Evolutionary conservation across 2,329 filamentous ascomycete species (phyloP).

Genomic region (Botrytis fragariae): DNA sequence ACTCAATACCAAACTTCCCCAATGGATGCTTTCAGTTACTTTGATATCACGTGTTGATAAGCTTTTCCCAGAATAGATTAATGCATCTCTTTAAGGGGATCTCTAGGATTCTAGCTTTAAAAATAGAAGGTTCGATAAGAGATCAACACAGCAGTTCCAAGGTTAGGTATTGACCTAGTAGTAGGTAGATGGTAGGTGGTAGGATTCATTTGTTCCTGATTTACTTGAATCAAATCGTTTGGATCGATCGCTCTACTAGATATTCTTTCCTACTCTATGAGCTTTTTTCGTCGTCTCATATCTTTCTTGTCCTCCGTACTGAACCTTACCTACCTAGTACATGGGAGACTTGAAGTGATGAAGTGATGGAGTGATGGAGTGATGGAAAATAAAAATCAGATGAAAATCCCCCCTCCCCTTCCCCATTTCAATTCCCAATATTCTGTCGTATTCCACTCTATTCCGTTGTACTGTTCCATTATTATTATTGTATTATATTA

Average conservation of each 20-base stretch:
- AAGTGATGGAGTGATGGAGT: too few species aligned
- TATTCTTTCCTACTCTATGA: not conserved
- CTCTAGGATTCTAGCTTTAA: not conserved
- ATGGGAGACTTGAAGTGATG: not conserved
- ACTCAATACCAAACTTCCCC: too few species aligned
- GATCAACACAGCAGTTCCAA: not conserved
- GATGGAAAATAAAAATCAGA: not conserved
- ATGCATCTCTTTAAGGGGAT: not conserved
- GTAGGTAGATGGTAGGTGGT: too few species aligned
- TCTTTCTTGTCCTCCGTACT: not conserved
- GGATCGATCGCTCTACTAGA: not conserved
- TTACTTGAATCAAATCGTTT: not conserved
- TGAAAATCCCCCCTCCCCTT: not conserved
- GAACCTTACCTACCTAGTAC: not conserved
- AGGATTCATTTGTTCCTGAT: not conserved
- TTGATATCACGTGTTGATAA: slow-evolving; percentile 19
- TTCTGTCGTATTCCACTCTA: slow-evolving; percentile 3
- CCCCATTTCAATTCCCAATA: not conserved
- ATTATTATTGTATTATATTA: not conserved
- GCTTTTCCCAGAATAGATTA: slow-evolving; percentile 12
- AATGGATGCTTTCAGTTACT: not conserved
- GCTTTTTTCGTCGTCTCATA: not conserved
- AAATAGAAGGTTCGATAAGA: slow-evolving; percentile 7
- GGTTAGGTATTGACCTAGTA: not conserved
- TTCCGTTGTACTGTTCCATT: not conserved